phyloP scores from a whole-genome alignment of 371 early-diverging fungal genomes.

The Dinochytrium kinnereticum region DNA sequence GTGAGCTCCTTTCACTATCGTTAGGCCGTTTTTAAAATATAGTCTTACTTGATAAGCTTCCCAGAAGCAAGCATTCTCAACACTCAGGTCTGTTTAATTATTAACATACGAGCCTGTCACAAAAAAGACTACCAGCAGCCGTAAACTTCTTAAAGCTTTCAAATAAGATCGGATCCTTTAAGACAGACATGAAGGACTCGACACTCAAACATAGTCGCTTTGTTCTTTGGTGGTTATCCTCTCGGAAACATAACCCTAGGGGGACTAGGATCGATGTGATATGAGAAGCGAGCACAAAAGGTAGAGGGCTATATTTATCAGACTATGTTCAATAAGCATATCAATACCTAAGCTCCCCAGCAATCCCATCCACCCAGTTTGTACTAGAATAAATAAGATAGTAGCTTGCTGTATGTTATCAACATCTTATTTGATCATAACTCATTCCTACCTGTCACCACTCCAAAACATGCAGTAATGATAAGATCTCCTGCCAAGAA shows the following conservation, averaged over 20 bases:
- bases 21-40: neutral
- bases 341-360: neutral
- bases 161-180: conserved; percentile 20
- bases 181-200: conserved; percentile 1
- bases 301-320: neutral
- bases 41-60: neutral
- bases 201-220: neutral
- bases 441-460: neutral
- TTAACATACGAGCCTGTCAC: neutral
- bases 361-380: neutral
- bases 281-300: conserved; percentile 1
- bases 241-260: neutral
- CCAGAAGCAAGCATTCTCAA: neutral
- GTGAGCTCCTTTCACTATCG: neutral
- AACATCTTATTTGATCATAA: neutral
- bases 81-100: neutral
- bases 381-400: neutral
- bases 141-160: conserved; percentile 23
- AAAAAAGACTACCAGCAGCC: neutral
- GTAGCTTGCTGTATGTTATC: neutral
- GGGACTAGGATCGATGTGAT: conserved; percentile 15
- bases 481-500: neutral
- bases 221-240: neutral
- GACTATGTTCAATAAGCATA: neutral
- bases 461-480: neutral